Evolutionary conservation across 1,284 basidiomycete species (phyloP).

Genomic region (Anthracocystis walkeri): DNA sequence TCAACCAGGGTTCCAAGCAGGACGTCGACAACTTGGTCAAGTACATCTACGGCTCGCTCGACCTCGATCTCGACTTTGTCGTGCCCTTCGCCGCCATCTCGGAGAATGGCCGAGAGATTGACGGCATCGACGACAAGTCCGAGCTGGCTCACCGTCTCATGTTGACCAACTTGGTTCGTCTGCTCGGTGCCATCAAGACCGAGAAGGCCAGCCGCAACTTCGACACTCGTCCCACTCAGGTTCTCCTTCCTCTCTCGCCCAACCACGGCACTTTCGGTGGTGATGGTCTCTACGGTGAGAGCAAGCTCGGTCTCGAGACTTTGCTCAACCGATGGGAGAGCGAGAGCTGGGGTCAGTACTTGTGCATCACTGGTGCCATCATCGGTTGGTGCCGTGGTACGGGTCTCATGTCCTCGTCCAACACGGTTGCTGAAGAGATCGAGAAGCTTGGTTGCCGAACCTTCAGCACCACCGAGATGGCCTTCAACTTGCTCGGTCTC

Average conservation of each 20-base stretch:
- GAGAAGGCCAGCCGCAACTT: slow-evolving; percentile 97
- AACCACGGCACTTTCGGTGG: slow-evolving; percentile 98
- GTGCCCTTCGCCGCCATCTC: slow-evolving; percentile 98
- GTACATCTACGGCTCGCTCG: slow-evolving; percentile 94
- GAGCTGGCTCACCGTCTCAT: slow-evolving; percentile 94
- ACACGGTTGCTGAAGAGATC: slow-evolving; percentile 92
- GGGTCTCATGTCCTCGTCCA: slow-evolving; percentile 95
- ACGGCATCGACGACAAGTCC: slow-evolving; percentile 94
- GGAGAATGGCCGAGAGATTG: slow-evolving; percentile 97
- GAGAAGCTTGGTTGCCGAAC: slow-evolving; percentile 94
- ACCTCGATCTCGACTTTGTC: slow-evolving; percentile 96
- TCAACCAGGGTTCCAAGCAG: slow-evolving; percentile 98
- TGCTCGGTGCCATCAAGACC: slow-evolving; percentile 94
- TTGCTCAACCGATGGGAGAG: slow-evolving; percentile 98
- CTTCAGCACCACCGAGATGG: slow-evolving; percentile 99
- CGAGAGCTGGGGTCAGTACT: slow-evolving; percentile 94
- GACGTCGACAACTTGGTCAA: slow-evolving; percentile 92
- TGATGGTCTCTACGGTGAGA: slow-evolving; percentile 97
- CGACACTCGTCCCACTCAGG: slow-evolving; percentile 96
- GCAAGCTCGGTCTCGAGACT: slow-evolving; percentile 97
- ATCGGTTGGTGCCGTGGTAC: slow-evolving; percentile 90
- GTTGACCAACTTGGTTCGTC: slow-evolving; percentile 84
- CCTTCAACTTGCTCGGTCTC: slow-evolving; percentile 95
- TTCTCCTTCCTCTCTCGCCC: slow-evolving; percentile 94
- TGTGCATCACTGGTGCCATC: slow-evolving; percentile 96